Base-by-base conservation (phyloP, 345 rosid species). In the Boechera retrofracta region DNA sequence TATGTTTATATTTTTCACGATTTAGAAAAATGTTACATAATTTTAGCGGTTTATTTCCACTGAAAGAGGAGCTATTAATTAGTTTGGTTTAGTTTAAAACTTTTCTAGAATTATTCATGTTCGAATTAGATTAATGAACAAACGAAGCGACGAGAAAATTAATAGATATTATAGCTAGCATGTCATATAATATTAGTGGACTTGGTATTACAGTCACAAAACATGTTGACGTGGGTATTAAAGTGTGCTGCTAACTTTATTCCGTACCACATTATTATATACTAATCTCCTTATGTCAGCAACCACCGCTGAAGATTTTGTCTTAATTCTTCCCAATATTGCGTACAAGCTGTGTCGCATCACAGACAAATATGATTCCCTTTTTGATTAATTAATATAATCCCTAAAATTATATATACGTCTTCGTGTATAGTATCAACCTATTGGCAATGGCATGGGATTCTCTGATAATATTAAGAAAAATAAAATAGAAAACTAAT, bases 281-380 rank as follows among this genome's bases (percentile, higher is more conserved):
- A 18, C 18, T 15, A 55, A 64, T 36, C 15, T 39, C 49, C 68
- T 64, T 66, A 77, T 58, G 77, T 72, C 81, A 78, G 38, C 41
- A 48, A 72, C 73, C 69, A 71, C 74, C 74, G 10, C 54, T 69
- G 26, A 63, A 62, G 42, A 47, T 21, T 72, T 53, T 66, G 69
- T 72, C 73, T 56, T 72, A 78, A 35, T 51, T 72, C 68, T 48
- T 51, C 67, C 72, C 58, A 73, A 53, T 78, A 66, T 66, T 67
- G 82, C 74, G 74, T 12, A 51, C 81, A 78, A 78, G 73, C 77
- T 72, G 73, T 41, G 77, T 78, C 81, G 72, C 77, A 78, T 72
- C 73, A 72, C 64, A 60, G 4, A 35, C 42, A 67, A 48, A 66
- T 72, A 60, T 53, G 74, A 78, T 73, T 67, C 74, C 9, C 48